A percentile compares a stretch with the other conserved stretches of the same genome.
phyloP scores from a whole-genome alignment of 2,329 filamentous ascomycete genomes.

The Orbilia blumenaviensis region DNA sequence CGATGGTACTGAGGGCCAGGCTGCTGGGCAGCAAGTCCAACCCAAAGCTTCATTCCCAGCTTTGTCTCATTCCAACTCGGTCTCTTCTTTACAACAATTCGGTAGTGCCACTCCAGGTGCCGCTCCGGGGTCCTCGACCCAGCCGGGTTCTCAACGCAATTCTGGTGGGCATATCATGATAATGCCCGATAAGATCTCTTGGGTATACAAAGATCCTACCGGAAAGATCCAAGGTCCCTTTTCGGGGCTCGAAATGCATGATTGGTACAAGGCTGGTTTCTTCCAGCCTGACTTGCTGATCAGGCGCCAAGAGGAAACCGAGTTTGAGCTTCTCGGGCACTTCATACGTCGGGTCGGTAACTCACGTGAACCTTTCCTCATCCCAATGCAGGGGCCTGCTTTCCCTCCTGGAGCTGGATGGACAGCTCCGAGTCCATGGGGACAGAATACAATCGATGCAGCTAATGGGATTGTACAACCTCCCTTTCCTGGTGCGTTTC shows the following conservation, averaged over 20 bases:
- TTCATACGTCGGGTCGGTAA: constrained; percentile 96
- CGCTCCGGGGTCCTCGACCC: constrained; percentile 29
- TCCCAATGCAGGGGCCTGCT: constrained; percentile 89
- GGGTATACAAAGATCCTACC: constrained; percentile 96
- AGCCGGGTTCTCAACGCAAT: constrained; percentile 67
- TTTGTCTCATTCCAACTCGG: constrained; percentile 35
- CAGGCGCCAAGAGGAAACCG: constrained; percentile 89
- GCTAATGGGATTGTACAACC: constrained; percentile 74
- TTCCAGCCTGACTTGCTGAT: constrained; percentile 94
- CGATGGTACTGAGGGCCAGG: constrained; percentile 40
- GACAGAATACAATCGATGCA: constrained; percentile 59
- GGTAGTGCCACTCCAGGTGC: constrained; percentile 9
- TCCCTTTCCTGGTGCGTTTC: constrained; percentile 91
- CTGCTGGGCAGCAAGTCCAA: constrained; percentile 34
- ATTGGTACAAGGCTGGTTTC: constrained; percentile 99
- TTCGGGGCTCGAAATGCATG: constrained; percentile 97
- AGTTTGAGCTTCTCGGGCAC: constrained; percentile 94
- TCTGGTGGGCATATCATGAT: constrained; percentile 88
- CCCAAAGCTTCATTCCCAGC: constrained; percentile 29
- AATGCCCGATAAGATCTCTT: constrained; percentile 98
- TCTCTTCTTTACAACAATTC: constrained; percentile 40
- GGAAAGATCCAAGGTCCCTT: constrained; percentile 92
- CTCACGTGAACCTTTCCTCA: constrained; percentile 94
- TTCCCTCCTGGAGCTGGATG: constrained; percentile 48
- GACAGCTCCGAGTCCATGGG: constrained; percentile 61